Conservation (phyloP, 305 asterid genomes). For the Fraxinus floribunda region DNA sequence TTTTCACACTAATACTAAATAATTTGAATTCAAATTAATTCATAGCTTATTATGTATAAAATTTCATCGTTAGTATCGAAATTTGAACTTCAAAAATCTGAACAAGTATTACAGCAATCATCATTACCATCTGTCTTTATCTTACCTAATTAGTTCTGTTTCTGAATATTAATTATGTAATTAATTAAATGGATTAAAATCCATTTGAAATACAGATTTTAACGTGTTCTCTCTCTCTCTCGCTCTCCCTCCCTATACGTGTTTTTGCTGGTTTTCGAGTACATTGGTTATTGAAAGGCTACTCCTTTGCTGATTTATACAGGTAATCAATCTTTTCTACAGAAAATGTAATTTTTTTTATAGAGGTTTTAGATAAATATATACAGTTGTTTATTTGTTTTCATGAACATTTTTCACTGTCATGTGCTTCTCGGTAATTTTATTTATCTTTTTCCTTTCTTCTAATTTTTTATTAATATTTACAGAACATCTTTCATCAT, state of each 20-base stretch:
- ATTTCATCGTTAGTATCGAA: background rate
- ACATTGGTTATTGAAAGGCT: background rate
- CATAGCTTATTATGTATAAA: background rate
- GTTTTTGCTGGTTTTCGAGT: background rate
- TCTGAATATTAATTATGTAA: background rate
- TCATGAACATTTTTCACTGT: background rate
- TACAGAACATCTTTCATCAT: background rate
- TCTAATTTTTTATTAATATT: no score
- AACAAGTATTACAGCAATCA: background rate
- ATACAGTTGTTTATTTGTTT: no score
- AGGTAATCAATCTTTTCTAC: background rate
- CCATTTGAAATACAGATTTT: background rate
- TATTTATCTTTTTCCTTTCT: no score
- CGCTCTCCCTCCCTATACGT: no score
- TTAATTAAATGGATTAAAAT: no score
- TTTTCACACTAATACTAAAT: background rate
- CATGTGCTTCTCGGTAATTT: background rate
- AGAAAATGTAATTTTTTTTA: background rate
- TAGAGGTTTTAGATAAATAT: background rate
- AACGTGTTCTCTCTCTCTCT: no score
- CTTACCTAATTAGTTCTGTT: background rate
- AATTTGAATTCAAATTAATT: background rate
- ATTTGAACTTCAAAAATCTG: background rate
- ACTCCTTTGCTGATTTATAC: background rate
- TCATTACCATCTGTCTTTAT: background rate